Percentiles rank a stretch among this genome's conserved stretches.
Conservation (phyloP, 1,284 basidiomycete species). For the Coriolopsis trogii region DNA sequence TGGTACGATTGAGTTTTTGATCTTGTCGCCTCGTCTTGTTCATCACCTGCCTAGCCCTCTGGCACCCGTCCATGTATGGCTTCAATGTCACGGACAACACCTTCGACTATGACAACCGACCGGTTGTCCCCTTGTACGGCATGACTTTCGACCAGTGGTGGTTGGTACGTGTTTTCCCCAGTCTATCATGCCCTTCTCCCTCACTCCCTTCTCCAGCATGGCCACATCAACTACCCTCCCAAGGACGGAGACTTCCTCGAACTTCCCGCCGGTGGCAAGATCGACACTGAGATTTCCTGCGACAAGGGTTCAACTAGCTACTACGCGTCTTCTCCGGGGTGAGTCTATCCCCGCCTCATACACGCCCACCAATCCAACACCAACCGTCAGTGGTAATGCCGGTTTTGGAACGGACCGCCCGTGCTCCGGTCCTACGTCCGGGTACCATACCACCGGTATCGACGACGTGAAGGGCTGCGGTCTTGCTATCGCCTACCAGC, state of each 20-base stretch:
- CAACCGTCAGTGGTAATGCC: slow-evolving; percentile 50
- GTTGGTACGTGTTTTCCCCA: slow-evolving; percentile 44
- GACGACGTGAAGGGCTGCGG: slow-evolving; percentile 66
- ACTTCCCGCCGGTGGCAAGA: slow-evolving; percentile 55
- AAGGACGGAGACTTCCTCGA: slow-evolving; percentile 56
- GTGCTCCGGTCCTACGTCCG: slow-evolving; percentile 48
- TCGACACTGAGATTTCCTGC: slow-evolving; percentile 56
- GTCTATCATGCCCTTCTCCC: neutral
- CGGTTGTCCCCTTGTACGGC: slow-evolving; percentile 56
- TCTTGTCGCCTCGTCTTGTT: neutral
- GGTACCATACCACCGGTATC: slow-evolving; percentile 56
- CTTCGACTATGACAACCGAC: slow-evolving; percentile 57
- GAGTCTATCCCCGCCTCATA: neutral
- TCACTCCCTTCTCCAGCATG: slow-evolving; percentile 38
- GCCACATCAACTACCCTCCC: slow-evolving; percentile 58
- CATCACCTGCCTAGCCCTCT: slow-evolving; percentile 30
- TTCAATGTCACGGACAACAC: slow-evolving; percentile 59
- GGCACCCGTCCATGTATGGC: slow-evolving; percentile 44
- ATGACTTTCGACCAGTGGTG: slow-evolving; percentile 68
- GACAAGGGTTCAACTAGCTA: slow-evolving; percentile 59
- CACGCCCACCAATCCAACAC: too few relatives aligned
- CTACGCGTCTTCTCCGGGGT: slow-evolving; percentile 47
- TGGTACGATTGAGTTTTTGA: slow-evolving; percentile 15
- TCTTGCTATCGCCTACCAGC: slow-evolving; percentile 73
- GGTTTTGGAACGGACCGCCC: slow-evolving; percentile 45